Base-by-base conservation (phyloP, 1,284 basidiomycete genomes). In the Pholiota adiposa region DNA sequence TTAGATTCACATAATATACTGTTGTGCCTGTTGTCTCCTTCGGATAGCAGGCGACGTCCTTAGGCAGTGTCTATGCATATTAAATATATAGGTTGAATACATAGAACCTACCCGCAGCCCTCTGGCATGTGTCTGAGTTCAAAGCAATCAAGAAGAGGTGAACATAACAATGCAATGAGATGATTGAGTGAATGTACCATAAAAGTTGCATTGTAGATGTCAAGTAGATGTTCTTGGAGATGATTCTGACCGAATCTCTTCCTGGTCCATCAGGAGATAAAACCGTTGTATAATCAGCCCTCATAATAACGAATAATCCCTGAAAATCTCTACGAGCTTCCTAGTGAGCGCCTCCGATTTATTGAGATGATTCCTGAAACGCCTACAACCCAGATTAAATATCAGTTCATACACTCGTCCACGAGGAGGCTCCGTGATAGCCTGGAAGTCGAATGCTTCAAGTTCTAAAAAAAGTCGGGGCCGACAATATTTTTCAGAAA, bases 361-460 rank as follows among this genome's bases (percentile, higher is more conserved):
- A 52, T 72, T 65, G 33, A 77, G 74, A 54, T 78, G 77, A 60
- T 73, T 75, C 29, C 73, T 69, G 33, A 27, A n/a, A n/a, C n/a
- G n/a, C n/a, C n/a, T n/a, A n/a, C n/a, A n/a, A n/a, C n/a, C n/a
- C n/a, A n/a, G n/a, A n/a, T n/a, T n/a, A n/a, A n/a, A n/a, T n/a
- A 44, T 33, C 5, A 41, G 19, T 14, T 72, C 76, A 54, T 71
- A 81, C 76, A 83, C 81, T 33, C 79, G 73, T 27, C 82, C 83
- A 46, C 75, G 46, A 4, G 80, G 82, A 3, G 81, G 83, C 65
- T 83, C 82, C 0, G 73, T 14, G 33, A 80, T 79, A 25, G 75
- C 76, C 59, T 83, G 68, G 51, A 79, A 82, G 50, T 70, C 69
- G 69, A 84, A 84, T 23, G 72, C 63, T 21, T 60, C 61, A 59